Percentiles rank a stretch among this genome's conserved stretches.
Conservation (phyloP, 2,329 filamentous ascomycete genomes). For the Aspergillus ochraceus region DNA sequence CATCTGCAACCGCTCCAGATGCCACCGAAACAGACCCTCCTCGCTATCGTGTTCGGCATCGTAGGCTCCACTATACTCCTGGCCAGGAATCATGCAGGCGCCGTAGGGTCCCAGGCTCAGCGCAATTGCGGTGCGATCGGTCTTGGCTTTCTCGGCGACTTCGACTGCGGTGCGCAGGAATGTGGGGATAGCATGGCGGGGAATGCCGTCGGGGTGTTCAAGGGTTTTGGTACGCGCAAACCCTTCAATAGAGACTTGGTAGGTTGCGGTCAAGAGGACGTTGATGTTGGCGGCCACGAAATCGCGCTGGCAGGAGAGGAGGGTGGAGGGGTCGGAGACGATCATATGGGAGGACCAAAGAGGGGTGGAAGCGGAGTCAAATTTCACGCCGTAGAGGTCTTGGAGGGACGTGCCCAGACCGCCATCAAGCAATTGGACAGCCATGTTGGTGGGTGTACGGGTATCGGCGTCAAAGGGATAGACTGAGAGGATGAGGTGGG, state of each 20-base stretch:
- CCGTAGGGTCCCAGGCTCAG: conserved; percentile 67
- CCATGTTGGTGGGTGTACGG: not conserved
- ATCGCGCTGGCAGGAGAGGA: conserved; percentile 56
- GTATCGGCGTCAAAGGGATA: too few species aligned
- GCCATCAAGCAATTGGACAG: conserved; percentile 59
- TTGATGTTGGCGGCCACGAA: conserved; percentile 61
- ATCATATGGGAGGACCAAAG: conserved; percentile 70
- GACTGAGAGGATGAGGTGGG: not conserved
- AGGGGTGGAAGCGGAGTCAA: conserved; percentile 54
- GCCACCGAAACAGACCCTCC: conserved; percentile 56
- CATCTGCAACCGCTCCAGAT: conserved; percentile 53
- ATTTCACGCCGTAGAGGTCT: conserved; percentile 52
- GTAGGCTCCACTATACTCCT: conserved; percentile 66
- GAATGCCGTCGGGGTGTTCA: conserved; percentile 47
- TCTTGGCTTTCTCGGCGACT: conserved; percentile 37
- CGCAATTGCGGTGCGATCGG: conserved; percentile 36
- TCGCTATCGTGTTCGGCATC: conserved; percentile 49
- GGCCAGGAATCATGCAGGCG: conserved; percentile 64
- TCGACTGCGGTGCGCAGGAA: conserved; percentile 44
- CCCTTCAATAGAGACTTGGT: conserved; percentile 61
- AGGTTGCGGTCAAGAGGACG: conserved; percentile 66
- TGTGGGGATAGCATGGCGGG: conserved; percentile 37
- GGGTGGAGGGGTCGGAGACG: conserved; percentile 52
- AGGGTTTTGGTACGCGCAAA: conserved; percentile 54
- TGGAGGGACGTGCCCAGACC: conserved; percentile 68